Conservation (phyloP, 768 basidiomycete species). For the Clitopilus hobsonii region DNA sequence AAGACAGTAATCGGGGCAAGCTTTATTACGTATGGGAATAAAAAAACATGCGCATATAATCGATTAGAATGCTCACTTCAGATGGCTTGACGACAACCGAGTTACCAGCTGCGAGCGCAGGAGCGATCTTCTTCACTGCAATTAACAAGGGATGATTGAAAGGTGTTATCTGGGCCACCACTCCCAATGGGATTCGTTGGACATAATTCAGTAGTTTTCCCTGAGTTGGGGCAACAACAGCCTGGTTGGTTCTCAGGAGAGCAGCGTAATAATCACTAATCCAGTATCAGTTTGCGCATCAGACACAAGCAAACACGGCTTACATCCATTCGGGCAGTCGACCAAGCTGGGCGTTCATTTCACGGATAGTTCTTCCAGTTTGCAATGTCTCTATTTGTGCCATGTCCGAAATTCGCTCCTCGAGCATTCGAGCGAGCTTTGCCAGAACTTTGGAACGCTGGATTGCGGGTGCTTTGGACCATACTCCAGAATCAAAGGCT, state of each 20-base stretch:
- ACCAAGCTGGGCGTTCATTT: slow-evolving; percentile 76
- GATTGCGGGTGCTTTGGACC: slow-evolving; percentile 59
- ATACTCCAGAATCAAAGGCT: slow-evolving; percentile 60
- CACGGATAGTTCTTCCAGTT: slow-evolving; percentile 77
- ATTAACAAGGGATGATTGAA: slow-evolving; percentile 91
- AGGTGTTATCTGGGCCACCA: slow-evolving; percentile 90
- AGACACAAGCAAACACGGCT: slow-evolving; percentile 18
- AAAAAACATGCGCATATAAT: neutral
- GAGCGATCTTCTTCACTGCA: slow-evolving; percentile 84
- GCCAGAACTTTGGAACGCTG: slow-evolving; percentile 63
- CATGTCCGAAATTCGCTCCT: slow-evolving; percentile 50
- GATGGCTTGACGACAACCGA: slow-evolving; percentile 82
- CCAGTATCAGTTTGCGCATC: neutral
- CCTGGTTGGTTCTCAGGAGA: slow-evolving; percentile 64
- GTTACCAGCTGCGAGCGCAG: slow-evolving; percentile 81
- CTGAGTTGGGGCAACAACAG: slow-evolving; percentile 71
- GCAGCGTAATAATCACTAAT: slow-evolving; percentile 74
- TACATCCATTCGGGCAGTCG: slow-evolving; percentile 87
- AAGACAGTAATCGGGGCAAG: slow-evolving; percentile 77
- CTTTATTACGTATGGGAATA: slow-evolving; percentile 24
- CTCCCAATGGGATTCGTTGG: slow-evolving; percentile 74
- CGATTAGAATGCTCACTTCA: slow-evolving; percentile 40
- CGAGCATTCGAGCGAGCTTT: slow-evolving; percentile 58
- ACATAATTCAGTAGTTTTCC: slow-evolving; percentile 79
- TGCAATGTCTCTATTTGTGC: slow-evolving; percentile 68